Evolutionary conservation across 495 filamentous ascomycete genomes (phyloP).

Genomic region (Trichoderma erinaceum): DNA sequence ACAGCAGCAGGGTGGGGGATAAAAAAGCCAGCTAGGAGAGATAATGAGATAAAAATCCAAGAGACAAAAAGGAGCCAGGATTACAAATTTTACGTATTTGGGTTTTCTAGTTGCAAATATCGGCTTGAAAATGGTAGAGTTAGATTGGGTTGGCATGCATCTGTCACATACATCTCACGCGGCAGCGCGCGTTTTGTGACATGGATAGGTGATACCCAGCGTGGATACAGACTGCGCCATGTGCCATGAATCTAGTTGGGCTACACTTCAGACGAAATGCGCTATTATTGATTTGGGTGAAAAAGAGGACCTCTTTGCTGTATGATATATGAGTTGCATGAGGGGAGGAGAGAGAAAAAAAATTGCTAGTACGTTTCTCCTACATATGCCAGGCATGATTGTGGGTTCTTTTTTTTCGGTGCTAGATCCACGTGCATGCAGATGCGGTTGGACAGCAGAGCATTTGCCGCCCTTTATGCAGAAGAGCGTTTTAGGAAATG

Average conservation of each 20-base stretch:
- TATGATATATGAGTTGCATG: constrained; percentile 7
- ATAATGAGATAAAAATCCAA: background rate
- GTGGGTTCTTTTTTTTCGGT: background rate
- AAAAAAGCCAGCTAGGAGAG: background rate
- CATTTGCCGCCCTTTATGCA: constrained; percentile 6
- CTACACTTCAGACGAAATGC: background rate
- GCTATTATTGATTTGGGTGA: background rate
- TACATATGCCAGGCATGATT: constrained; percentile 1
- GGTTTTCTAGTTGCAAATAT: background rate
- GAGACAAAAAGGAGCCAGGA: background rate
- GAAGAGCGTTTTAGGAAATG: background rate
- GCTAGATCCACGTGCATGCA: constrained; percentile 5
- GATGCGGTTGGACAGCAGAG: constrained; percentile 10
- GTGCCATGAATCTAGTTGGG: background rate
- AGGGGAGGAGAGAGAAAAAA: background rate
- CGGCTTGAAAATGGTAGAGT: background rate
- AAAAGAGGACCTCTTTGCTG: background rate
- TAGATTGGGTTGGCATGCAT: constrained; percentile 1
- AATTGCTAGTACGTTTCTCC: background rate
- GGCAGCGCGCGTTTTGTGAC: background rate
- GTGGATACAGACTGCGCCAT: background rate
- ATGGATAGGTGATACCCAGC: background rate
- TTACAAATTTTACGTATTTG: background rate
- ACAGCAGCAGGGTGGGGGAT: background rate
- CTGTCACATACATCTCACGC: background rate